A percentile compares a stretch with the other conserved stretches of the same genome.
Evolutionary conservation across 2,329 filamentous ascomycete genomes (phyloP).

Genomic region (Plenodomus tracheiphilus): DNA sequence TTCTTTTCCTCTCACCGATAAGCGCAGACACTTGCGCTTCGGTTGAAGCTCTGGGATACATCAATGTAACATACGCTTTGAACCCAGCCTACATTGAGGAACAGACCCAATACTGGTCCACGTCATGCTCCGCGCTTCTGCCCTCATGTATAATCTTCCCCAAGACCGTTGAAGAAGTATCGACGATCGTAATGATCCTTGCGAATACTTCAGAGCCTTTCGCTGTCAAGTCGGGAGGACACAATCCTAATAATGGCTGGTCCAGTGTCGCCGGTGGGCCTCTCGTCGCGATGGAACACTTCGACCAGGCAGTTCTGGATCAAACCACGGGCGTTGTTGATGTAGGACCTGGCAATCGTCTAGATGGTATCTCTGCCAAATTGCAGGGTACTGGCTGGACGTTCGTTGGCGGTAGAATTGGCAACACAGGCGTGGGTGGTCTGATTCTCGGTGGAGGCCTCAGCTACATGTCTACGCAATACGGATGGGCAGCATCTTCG

Average conservation of each 20-base stretch:
- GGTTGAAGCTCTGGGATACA: conserved; percentile 25
- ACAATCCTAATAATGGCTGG: too few species aligned
- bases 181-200: conserved; percentile 56
- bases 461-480: conserved; percentile 42
- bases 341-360: conserved; percentile 39
- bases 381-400: conserved; percentile 44
- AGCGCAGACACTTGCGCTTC: conserved; percentile 24
- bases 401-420: conserved; percentile 52
- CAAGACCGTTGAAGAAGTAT: conserved; percentile 55
- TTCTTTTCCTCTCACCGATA: conserved; percentile 5
- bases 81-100: conserved; percentile 30
- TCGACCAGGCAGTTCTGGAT: conserved; percentile 34
- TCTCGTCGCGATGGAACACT: too few species aligned
- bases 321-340: conserved; percentile 29
- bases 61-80: conserved; percentile 23
- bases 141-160: conserved; percentile 39
- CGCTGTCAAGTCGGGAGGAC: too few species aligned
- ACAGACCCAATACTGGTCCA: conserved; percentile 38
- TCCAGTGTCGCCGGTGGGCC: too few species aligned
- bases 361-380: conserved; percentile 43
- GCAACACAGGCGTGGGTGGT: conserved; percentile 53
- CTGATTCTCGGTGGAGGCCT: conserved; percentile 51
- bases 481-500: conserved; percentile 53
- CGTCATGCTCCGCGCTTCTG: conserved; percentile 33
- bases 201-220: conserved; percentile 43